Percentiles rank a stretch among this genome's conserved stretches.
Conservation (phyloP, 2,329 filamentous ascomycete genomes). For the Emmonsia crescens region DNA sequence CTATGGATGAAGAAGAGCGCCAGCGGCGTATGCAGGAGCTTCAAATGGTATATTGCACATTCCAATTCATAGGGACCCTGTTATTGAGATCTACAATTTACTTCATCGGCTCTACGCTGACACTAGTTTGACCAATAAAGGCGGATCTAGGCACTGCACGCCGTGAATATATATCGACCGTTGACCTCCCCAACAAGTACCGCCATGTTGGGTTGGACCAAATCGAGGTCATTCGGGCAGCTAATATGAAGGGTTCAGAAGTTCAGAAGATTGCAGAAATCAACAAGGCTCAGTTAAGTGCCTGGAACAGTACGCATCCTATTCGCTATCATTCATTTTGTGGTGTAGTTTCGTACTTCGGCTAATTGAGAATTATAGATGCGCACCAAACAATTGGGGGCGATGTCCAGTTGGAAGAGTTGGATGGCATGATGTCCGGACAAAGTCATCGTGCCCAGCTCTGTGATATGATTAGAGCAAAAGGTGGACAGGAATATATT, state of each 20-base stretch:
- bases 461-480: slow-evolving; percentile 13
- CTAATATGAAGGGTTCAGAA: slow-evolving; percentile 22
- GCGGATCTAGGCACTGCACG: slow-evolving; percentile 28
- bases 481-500: slow-evolving; percentile 13
- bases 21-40: slow-evolving; percentile 18
- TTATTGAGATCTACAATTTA: background rate
- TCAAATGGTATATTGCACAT: slow-evolving; percentile 19
- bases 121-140: slow-evolving; percentile 14
- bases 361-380: slow-evolving; percentile 15
- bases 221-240: slow-evolving; percentile 21
- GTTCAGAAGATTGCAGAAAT: slow-evolving; percentile 18
- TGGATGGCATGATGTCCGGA: slow-evolving; percentile 26
- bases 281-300: slow-evolving; percentile 19
- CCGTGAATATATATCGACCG: slow-evolving; percentile 28
- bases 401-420: slow-evolving; percentile 20
- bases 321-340: background rate
- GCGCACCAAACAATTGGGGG: slow-evolving; percentile 22
- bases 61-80: background rate
- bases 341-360: slow-evolving; percentile 5
- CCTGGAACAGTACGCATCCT: slow-evolving; percentile 25
- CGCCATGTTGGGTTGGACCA: slow-evolving; percentile 13
- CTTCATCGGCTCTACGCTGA: background rate
- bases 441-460: slow-evolving; percentile 29
- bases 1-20: slow-evolving; percentile 11
- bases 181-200: slow-evolving; percentile 15